Base-by-base conservation (phyloP, 2,329 filamentous ascomycete species). In the Clarireedia homoeocarpa region DNA sequence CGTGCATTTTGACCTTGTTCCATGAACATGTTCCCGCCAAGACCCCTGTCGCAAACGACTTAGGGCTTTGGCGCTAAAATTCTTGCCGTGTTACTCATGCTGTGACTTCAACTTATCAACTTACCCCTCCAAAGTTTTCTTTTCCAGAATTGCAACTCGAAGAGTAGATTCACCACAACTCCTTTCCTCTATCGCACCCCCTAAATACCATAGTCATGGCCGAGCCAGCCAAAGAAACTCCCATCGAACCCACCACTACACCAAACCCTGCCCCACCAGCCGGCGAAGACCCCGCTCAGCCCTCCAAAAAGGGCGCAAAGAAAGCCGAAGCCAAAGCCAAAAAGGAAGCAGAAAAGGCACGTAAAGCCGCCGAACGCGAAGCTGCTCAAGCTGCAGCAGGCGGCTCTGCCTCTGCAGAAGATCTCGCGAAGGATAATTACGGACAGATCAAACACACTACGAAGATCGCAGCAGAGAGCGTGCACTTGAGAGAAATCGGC, bases 261-360 rank as follows among this genome's bases (percentile, higher is more conserved):
- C 44, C 53, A 17, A 48, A 53, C 15, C n/a, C 48, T 4, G 24
- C 56, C 5, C 51, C 51, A 7, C 24, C 50, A 15, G 15, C 55
- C 5, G 53, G 27, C 27, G 53, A 53, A 40, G 61, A 51, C 50
- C 56, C 58, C 27, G 58, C 59, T 56, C 40, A 58, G 56, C 51
- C 56, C 44, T 89, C 86, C 59, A 91, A 95, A 75, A 91, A 85
- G 73, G 89, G 84, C 15, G 75, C 86, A 62, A 95, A 95, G 77
- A 95, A 95, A 77, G 85, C 88, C 47, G 86, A 88, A 65, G 80
- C 80, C 60, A 95, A 95, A 75, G 89, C 91, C 27, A 91, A 91
- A 75, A 91, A 92, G 71, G 91, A 95, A 73, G 88, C 87, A 12
- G 79, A 84, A 69, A 95, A 95, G 73, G 87, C 87, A 66, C 70